Base-by-base conservation (phyloP, 768 basidiomycete genomes). In the Suillus decipiens region DNA sequence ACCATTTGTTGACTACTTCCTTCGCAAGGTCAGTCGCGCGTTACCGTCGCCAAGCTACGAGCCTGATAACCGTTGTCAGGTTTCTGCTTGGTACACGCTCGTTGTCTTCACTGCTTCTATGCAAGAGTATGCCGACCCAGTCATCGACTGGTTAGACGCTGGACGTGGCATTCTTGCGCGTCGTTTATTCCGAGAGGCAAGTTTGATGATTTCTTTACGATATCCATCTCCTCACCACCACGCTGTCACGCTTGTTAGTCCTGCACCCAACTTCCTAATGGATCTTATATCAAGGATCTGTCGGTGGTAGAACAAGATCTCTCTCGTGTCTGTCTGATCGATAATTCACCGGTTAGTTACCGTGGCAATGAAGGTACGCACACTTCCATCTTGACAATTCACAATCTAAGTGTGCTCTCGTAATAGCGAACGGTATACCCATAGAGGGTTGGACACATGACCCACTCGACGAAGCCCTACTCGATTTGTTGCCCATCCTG, bases 381-480 rank as follows among this genome's bases (percentile, higher is more conserved):
- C 61, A 3, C 22, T 45, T 58, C 28, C 54, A 50, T 12, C 34
- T 42, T 34, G 47, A n/a, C 34, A 42, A 9, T 22, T 14, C 41
- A 36, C 47, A 61, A 60, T n/a, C 60, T 54, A 19, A 56, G 53
- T 61, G 19, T 57, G 10, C 10, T 42, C 31, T 62, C 15, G 43
- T 22, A 60, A 51, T 73, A 99, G 97, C 93, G 60, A 99, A 99
- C 75, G 97, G 95, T 59, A 95, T 99, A 71, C 97, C 97, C 39
- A 94, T 99, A 77, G 96, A 99, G 82, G 97, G 97, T 56, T 99
- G 97, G 97, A 98, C 95, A 28, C 90, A 95, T 64, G 97, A 99
- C 77, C 96, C 94, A 37, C 87, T 89, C 64, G 97, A 99, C 78
- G 94, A 99, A 77, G 97, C 96, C 24, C 81, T 99, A 61, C 88